Conservation (phyloP, 1,139 yeast genomes). For the Ogataea hybrid region DNA sequence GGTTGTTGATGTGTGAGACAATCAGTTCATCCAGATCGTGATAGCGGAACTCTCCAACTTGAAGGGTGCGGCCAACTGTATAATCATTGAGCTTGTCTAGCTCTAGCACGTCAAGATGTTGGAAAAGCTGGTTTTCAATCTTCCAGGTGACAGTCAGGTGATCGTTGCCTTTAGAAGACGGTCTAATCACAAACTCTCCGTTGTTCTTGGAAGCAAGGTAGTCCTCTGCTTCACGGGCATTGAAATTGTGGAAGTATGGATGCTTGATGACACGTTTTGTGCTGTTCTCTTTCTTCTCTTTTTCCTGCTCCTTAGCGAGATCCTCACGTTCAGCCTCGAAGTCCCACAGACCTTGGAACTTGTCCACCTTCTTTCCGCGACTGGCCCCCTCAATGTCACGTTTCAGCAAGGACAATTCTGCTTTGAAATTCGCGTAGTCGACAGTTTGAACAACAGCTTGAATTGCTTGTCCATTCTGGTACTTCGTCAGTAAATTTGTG, state of each 20-base stretch:
- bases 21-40: constrained; percentile 92
- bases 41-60: constrained; percentile 65
- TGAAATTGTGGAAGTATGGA: constrained; percentile 84
- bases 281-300: constrained; percentile 50
- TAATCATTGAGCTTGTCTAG: constrained; percentile 61
- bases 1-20: constrained; percentile 82
- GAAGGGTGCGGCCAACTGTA: constrained; percentile 58
- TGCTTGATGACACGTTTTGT: constrained; percentile 83
- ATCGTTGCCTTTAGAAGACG: constrained; percentile 85
- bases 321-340: constrained; percentile 73
- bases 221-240: constrained; percentile 87
- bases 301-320: constrained; percentile 52
- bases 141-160: constrained; percentile 96
- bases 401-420: constrained; percentile 67
- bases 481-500: constrained; percentile 38
- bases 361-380: constrained; percentile 43
- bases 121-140: constrained; percentile 85
- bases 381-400: constrained; percentile 65
- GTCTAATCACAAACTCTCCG: constrained; percentile 93
- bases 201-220: constrained; percentile 83
- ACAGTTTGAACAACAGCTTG: constrained; percentile 75
- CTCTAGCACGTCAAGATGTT: constrained; percentile 86
- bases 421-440: constrained; percentile 70
- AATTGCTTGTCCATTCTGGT: constrained; percentile 73
- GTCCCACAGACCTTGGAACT: constrained; percentile 78